Evolutionary conservation across 352 stramenopile genomes (phyloP).

Genomic region (Globisporangium irregulare): DNA sequence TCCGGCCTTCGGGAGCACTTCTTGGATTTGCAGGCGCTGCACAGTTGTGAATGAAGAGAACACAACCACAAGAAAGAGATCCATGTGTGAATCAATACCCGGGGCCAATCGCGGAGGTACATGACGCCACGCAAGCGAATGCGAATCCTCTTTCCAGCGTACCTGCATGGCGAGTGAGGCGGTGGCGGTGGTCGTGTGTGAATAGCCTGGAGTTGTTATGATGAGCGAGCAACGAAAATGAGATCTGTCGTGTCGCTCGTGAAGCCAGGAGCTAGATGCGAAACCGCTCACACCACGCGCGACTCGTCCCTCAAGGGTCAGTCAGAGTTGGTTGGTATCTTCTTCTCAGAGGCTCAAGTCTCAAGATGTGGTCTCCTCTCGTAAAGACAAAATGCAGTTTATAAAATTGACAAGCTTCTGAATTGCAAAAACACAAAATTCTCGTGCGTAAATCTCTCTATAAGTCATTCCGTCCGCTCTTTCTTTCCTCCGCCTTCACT

Average conservation of each 20-base stretch:
- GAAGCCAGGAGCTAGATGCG: neutral
- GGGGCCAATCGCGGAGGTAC: neutral
- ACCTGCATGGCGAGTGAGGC: neutral
- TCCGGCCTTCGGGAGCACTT: conserved; percentile 84
- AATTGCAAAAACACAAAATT: neutral
- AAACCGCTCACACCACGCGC: neutral
- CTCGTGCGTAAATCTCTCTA: neutral
- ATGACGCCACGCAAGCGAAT: neutral
- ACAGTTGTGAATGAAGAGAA: neutral
- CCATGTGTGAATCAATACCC: neutral
- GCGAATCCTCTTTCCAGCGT: neutral
- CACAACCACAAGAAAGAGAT: neutral
- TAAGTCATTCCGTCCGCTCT: neutral
- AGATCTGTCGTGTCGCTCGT: neutral
- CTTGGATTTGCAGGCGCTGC: conserved; percentile 75
- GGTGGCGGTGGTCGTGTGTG: neutral
- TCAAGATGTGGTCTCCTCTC: too few species aligned
- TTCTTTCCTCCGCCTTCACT: neutral
- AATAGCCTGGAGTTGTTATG: neutral
- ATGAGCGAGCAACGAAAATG: neutral
- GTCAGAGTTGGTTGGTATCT: neutral
- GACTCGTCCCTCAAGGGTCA: conserved; percentile 3
- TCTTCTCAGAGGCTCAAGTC: neutral
- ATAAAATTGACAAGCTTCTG: neutral
- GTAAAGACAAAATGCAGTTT: neutral